Evolutionary conservation across 2,329 filamentous ascomycete species (phyloP), one percentile per base, ranked within the genome.

Genomic region (Fusarium piperis): DNA sequence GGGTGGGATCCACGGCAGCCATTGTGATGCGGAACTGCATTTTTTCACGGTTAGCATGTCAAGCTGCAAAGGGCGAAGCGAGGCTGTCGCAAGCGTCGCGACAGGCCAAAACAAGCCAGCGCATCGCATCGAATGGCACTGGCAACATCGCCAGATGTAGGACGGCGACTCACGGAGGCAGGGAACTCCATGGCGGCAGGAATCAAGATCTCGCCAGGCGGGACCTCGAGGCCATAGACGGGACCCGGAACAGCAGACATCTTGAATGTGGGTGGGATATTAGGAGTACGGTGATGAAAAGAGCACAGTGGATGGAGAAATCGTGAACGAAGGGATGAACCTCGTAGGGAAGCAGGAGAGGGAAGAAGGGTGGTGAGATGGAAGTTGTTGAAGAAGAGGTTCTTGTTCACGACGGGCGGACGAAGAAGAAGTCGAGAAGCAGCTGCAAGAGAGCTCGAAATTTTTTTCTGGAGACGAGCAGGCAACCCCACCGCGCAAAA

Each of bases 1-100:
- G 93, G 78, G 90, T 94, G 65, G 96, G 96, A 81, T 99, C 95
- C 81, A 99, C 92, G 74, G 96, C 96, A 78, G 97, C 96, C 96
- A 99, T 99, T 78, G 95, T 98, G 80, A 99, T 94, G 81, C 94
- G 94, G 85, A 98, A 97, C 95, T 97, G 78, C 30, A 41, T 60
- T 67, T 59, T 72, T 74, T 70, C 60, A 55, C n/a, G 51, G 62
- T 75, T 51, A 72, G 72, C 62, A 64, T 20, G 44, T 30, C 46
- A 32, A 46, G 32, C 32, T 41, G 5, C n/a, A n/a, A 33, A 30
- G 35, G 26, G 32, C 26, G 44, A 33, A 36, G 36, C 39, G n/a
- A 48, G 35, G 46, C 23, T 39, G 61, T 65, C 71, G 71, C 71
- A 71, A 68, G 46, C 41, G 39, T 61, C 65, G 64, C 62, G 59